Base-by-base conservation (phyloP, 2,329 filamentous ascomycete species). In the Emericellopsis cladophorae region DNA sequence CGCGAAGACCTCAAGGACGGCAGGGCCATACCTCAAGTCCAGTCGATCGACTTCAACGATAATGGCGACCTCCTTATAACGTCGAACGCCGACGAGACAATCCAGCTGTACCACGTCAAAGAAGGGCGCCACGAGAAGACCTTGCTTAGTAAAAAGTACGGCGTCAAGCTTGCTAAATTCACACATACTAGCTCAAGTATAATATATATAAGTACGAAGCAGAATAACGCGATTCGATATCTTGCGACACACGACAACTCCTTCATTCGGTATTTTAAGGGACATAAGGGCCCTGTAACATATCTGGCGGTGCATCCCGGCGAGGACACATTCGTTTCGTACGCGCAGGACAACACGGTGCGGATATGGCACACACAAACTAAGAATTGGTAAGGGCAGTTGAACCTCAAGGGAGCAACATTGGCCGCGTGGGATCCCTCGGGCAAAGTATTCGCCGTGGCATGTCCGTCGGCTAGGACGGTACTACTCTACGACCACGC, bases 31-130 rank as follows among this genome's bases (percentile, higher is more conserved):
- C 76, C 80, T 4, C 72, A 79, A 48, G 78, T 95, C 44, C 83
- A 92, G 8, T 96, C 90, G 2, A 76, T 98, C 51, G 90, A 98
- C 66, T 98, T 95, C 57, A 89, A 96, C 60, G 89, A 96, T 64
- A 83, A 85, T 35, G 92, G 92, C 59, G 88, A 95, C 60, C 84
- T 90, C 39, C 75, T 93, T 44, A 87, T 98, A 62, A 85, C 89
- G 0, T 86, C 88, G 6, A 85, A 89, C 49, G 88, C 86, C 65
- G 92, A 98, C 60, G 89, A 95, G 58, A 93, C 86, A 4, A 84
- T 98, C 46, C 89, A 96, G 55, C 81, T 98, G 26, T 98, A 93
- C 66, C 94, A 92, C 53, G 82, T 94, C 47, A 85, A 84, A 53
- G 88, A 95, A 48, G 92, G 92, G 5, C 84, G 84, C 45, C 81